Percentiles rank a stretch among this genome's conserved stretches.
These are phyloP conservation scores for Endoconidiophora laricicola DNA, from an alignment of 2,329 filamentous ascomycete genomes.

Conservation along the genomic window DNA sequence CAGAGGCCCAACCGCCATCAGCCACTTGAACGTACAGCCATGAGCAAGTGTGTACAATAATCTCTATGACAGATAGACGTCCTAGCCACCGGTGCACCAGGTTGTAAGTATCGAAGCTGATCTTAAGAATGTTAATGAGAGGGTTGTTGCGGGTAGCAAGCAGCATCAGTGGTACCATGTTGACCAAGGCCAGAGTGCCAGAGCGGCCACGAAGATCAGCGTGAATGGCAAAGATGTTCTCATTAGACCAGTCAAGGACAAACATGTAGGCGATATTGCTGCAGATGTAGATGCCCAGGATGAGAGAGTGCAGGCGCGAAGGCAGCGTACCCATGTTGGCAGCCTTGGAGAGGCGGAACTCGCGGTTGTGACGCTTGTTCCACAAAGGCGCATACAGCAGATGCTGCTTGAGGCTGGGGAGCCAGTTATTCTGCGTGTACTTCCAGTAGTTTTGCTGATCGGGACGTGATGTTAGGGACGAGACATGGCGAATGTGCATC, in stretches of 20 bases:
- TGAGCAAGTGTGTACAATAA: conserved; percentile 46
- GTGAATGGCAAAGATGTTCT: conserved; percentile 46
- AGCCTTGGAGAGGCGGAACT: conserved; percentile 44
- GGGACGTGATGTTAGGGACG: conserved; percentile 36
- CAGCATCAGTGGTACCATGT: conserved; percentile 63
- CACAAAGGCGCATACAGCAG: conserved; percentile 44
- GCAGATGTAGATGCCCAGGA: conserved; percentile 38
- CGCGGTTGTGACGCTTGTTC: conserved; percentile 50
- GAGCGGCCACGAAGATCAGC: conserved; percentile 47
- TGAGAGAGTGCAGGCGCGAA: conserved; percentile 43
- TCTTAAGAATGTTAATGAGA: conserved; percentile 51
- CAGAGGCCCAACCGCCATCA: conserved; percentile 44
- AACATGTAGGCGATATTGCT: conserved; percentile 50
- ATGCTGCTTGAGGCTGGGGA: conserved; percentile 45
- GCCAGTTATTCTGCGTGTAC: conserved; percentile 38
- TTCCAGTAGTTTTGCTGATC: conserved; percentile 44
- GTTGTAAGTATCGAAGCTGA: conserved; percentile 74
- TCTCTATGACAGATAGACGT: conserved; percentile 55
- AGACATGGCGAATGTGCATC: conserved; percentile 41
- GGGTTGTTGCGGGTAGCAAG: conserved; percentile 65
- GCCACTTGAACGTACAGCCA: conserved; percentile 60
- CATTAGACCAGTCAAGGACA: conserved; percentile 39
- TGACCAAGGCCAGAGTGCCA: conserved; percentile 53
- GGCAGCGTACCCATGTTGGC: conserved; percentile 47
- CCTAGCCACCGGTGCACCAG: conserved; percentile 67